Base-by-base conservation (phyloP, 106 monocot species). In the Dioscorea alata region DNA sequence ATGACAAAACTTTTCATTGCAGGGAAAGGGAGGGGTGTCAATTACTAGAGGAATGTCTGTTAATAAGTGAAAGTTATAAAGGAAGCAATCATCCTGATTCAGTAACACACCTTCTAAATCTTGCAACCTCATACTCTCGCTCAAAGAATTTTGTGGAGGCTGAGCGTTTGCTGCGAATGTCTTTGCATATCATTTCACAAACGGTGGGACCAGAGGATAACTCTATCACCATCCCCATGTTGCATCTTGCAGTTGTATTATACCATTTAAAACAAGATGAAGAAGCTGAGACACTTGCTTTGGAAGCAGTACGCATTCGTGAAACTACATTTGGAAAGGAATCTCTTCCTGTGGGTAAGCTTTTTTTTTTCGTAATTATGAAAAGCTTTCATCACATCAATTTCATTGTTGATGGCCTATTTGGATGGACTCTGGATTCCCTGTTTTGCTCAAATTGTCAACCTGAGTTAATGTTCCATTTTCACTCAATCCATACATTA, bases 121-220 rank as follows among this genome's bases (percentile, higher is more conserved):
- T 94, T 59, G 90, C 94, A 50, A 69, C 78, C 48, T 94, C 94
- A 42, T 77, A 90, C 71, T 83, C 81, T 42, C 82, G 74, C 15
- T 90, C 94, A 57, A 94, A 87, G 71, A 79, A 94, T 64, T 94
- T 79, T 76, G 75, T 66, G 49, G 87, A 94, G 70, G 84, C 94
- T 49, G 87, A 94, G 50, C 85, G 81, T 49, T 73, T 90, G 57
- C 67, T 94, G 49, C 84, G 80, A 74, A 82, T 68, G 48, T 73
- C 81, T 63, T 48, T 90, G 59, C 76, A 60, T 50, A 80, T 85
- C 62, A 75, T 85, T 73, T 78, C 74, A 9, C 83, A 66, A 79
- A 65, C 81, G 42, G 54, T 78, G 19, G 70, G 65, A 3, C 69
- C 68, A 17, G 25, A 60, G 49, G 76, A 85, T 79, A 84, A 75